Percentiles rank a stretch among this genome's conserved stretches.
phyloP scores from a whole-genome alignment of 1,284 basidiomycete species.

The Rhodotorula sp. region DNA sequence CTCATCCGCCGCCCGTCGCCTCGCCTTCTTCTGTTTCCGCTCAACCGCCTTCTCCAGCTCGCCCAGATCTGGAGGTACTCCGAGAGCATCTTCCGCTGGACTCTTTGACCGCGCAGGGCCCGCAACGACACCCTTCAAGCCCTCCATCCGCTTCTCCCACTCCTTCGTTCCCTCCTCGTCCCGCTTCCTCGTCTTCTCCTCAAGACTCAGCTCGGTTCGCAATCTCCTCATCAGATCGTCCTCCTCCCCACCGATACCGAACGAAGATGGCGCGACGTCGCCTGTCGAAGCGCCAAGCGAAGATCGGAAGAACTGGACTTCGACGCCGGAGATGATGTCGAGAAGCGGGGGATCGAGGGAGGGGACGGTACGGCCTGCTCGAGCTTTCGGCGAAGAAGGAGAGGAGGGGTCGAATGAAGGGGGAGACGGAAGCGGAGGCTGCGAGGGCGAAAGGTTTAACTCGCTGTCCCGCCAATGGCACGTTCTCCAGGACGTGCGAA shows the following conservation, averaged over 20 bases:
- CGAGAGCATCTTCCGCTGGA: background rate
- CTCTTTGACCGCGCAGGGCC: background rate
- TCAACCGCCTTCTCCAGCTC: constrained; percentile 1
- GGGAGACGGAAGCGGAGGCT: background rate
- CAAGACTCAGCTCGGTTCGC: constrained; percentile 7
- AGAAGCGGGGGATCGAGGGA: constrained; percentile 1
- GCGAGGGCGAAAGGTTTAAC: background rate
- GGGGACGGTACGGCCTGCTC: background rate
- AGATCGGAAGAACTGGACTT: constrained; percentile 17
- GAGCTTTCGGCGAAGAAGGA: background rate
- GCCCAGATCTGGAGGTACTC: background rate
- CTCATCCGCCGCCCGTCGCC: background rate
- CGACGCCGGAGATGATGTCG: constrained; percentile 18
- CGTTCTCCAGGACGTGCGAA: too few species aligned
- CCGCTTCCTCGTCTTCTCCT: background rate
- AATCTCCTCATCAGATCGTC: constrained; percentile 9
- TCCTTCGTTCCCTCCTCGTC: background rate
- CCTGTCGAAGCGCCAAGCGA: background rate
- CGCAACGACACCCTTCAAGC: background rate
- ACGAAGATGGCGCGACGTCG: background rate
- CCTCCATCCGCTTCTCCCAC: constrained; percentile 8
- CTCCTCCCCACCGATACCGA: background rate
- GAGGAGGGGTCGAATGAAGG: background rate
- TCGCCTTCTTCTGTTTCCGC: background rate
- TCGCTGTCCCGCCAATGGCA: too few species aligned